Evolutionary conservation across 805 yeast genomes (phyloP), one percentile per base, ranked within the genome.

Genomic region (Candida gorgasii): DNA sequence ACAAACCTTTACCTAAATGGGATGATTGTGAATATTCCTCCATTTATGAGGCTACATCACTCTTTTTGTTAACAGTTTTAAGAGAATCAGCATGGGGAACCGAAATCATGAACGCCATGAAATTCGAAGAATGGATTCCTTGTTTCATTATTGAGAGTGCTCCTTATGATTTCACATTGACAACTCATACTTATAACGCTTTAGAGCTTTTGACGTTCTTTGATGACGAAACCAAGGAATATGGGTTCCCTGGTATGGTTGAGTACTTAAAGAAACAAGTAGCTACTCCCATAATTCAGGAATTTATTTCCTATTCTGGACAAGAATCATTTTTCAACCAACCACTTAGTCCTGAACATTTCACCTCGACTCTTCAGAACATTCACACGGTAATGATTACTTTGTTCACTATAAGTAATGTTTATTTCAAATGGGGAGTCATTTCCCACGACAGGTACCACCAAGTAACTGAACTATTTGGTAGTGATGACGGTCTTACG

Each of bases 91-190:
- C 74, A 46, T 71, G 82, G 75, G 65, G 63, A 2, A 59, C 62
- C 18, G 69, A 61, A 44, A 54, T 65, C 38, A 58, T 69, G 12
- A 65, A 61, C n/a, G 55, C 55, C 14, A 54, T 79, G 7, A 52
- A 63, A 0, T 65, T 71, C 45, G 63, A 68, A 8, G 65, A 68
- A 11, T 75, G 86, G 71, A 47, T 80, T 12, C 60, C 69, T 1
- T 68, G 78, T 27, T 55, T 84, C 6, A 67, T 75, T 1, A 53
- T 81, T 42, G 62, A 70, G 7, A 74, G 79, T 41, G 75, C 78
- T 2, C 84, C 92, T 0, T 83, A 71, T 56, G 89, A 85, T 52
- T 80, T 73, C 50, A 68, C 75, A 4, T 63, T 72, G 26, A 79
- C 88, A 1, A 74, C 73, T 45, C 77, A 82, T 0, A 60, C 80